Conservation (phyloP, 495 filamentous ascomycete species). For the Collariella sp. region DNA sequence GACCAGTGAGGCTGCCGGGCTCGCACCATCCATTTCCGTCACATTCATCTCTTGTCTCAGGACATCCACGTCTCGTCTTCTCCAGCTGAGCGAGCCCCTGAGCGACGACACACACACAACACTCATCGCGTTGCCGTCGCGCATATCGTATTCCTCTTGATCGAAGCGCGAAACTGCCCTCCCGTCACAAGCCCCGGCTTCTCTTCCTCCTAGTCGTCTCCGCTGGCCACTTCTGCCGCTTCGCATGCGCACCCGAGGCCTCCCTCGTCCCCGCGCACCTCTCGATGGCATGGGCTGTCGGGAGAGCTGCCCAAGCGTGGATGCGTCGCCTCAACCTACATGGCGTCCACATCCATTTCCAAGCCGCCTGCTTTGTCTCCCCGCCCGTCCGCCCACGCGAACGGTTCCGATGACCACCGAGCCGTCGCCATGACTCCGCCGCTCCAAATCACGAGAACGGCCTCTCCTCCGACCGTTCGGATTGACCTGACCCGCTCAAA, state of each 20-base stretch:
- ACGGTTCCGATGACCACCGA: neutral
- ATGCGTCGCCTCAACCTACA: neutral
- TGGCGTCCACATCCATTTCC: constrained; percentile 5
- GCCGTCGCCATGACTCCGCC: neutral
- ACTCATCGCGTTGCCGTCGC: neutral
- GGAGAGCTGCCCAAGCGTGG: constrained; percentile 1
- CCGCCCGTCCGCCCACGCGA: neutral
- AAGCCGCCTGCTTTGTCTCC: neutral
- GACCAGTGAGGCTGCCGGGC: too few relatives aligned
- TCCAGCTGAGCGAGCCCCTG: neutral
- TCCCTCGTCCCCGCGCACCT: constrained; percentile 6
- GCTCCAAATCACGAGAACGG: neutral
- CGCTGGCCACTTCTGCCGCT: neutral
- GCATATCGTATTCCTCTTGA: neutral
- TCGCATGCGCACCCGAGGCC: constrained; percentile 3
- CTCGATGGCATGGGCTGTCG: constrained; percentile 7
- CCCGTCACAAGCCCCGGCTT: neutral
- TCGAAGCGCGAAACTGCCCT: too few relatives aligned
- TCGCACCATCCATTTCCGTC: neutral
- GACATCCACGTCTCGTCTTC: neutral
- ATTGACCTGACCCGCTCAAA: neutral
- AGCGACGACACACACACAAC: neutral
- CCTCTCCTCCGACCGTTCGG: neutral
- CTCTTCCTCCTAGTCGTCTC: neutral
- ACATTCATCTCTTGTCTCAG: neutral